Evolutionary conservation across 164 flowering plant species (phyloP), one percentile per base, ranked within the genome.

Genomic region (Chimonanthus salicifolius): DNA sequence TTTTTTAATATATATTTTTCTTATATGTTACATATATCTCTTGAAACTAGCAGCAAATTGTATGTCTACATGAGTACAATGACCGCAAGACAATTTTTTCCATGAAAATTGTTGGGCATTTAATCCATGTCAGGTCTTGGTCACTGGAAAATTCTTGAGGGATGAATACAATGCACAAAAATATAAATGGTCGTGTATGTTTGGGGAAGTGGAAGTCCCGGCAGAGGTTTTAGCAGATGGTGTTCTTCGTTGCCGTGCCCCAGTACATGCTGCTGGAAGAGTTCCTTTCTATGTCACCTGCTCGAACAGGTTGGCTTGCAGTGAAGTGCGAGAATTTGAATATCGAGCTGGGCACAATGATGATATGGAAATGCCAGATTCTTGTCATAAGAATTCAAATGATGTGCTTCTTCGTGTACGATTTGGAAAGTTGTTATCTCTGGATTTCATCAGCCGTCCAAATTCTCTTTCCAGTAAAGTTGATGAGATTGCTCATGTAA

Each of bases 261-360:
- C 99, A 6, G 6, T 16, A 6, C 93, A 86, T 69, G 74, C 75
- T 64, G 81, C 80, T 82, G 97, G 92, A 33, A 80, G 87, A 62
- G 91, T 94, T 66, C 97, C 97, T 62, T 94, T 96, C 48, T 96
- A 94, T 71, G 80, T 96, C 10, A 92, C 98, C 67, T 87, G 95
- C 78, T 94, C 98, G 73, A 92, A 96, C 80, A 87, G 99, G 84
- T 74, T 91, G 74, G 95, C 99, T 54, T 96, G 99, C 79, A 96
- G 99, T 82, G 98, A 96, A 86, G 89, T 96, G 74, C 84, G 97
- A 49, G 99, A 96, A 80, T 96, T 96, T 82, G 98, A 96, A 78
- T 96, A 81, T 75, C 81, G 86, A 71, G 78, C 18, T 18, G 62
- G 66, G 72, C 78, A 66, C 60, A 44, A 33, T 74, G 80, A 66